Conservation (phyloP, 2,329 filamentous ascomycete genomes). For the Nemania abortiva region DNA sequence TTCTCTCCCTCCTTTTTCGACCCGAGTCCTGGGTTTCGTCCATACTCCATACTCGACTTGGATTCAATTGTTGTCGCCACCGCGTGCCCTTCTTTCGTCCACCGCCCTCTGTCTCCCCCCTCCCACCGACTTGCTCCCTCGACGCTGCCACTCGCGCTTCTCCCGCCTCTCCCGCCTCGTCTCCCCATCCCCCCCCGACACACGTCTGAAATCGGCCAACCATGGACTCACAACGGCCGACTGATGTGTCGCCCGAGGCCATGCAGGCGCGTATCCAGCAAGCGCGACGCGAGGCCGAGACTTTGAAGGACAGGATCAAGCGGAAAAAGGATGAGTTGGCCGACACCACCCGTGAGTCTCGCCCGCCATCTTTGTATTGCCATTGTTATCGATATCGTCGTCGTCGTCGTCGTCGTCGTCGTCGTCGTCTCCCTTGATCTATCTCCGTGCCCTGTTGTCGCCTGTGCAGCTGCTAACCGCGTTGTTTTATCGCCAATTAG, state of each 20-base stretch:
- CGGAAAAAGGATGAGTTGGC: slow-evolving; percentile 99
- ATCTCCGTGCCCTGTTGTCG: background rate
- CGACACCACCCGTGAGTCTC: slow-evolving; percentile 90
- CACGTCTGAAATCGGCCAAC: slow-evolving; percentile 49
- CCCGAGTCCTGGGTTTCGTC: slow-evolving; percentile 46
- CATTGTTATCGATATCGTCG: background rate
- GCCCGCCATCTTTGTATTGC: background rate
- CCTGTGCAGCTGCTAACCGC: slow-evolving; percentile 32
- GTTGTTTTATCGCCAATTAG: slow-evolving; percentile 60
- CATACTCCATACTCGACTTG: slow-evolving; percentile 38
- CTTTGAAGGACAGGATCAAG: slow-evolving; percentile 98
- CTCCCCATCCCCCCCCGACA: slow-evolving; percentile 16
- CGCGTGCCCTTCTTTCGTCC: slow-evolving; percentile 18
- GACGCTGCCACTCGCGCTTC: slow-evolving; percentile 26
- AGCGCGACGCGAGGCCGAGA: slow-evolving; percentile 96
- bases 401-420: background rate
- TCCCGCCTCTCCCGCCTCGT: slow-evolving; percentile 25
- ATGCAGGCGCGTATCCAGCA: slow-evolving; percentile 95
- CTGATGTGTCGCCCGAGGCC: slow-evolving; percentile 76
- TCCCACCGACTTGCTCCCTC: slow-evolving; percentile 15
- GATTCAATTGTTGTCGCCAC: slow-evolving; percentile 42
- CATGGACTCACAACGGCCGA: slow-evolving; percentile 70
- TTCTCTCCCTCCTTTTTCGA: slow-evolving; percentile 43
- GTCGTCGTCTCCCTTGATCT: background rate
- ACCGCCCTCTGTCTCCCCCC: slow-evolving; percentile 11